Conservation (phyloP, 78 protist species). For the Pigoraptor vietnamica region DNA sequence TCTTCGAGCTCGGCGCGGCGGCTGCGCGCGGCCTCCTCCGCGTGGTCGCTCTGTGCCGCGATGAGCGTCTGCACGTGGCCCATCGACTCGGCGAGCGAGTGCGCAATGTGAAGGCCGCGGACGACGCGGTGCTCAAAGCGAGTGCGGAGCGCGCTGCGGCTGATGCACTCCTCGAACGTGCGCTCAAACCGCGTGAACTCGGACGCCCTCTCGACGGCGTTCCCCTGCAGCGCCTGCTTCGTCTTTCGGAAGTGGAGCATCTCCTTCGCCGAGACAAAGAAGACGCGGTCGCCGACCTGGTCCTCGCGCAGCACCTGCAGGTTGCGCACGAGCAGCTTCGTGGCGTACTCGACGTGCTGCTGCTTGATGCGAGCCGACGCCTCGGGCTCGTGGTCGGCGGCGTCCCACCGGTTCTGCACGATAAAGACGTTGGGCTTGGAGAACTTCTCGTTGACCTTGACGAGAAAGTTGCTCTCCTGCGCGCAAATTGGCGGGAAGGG, state of each 20-base stretch:
- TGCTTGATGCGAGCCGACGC: not conserved
- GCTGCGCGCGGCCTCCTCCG: not conserved
- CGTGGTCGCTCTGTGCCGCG: not conserved
- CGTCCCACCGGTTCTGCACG: conserved; percentile 33
- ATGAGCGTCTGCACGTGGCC: not conserved
- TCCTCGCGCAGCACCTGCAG: not conserved
- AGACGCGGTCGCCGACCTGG: not conserved
- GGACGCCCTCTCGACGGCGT: not conserved
- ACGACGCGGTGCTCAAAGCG: not conserved
- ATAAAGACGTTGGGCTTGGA: conserved; percentile 37
- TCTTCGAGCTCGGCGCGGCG: not conserved
- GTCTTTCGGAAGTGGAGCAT: not conserved
- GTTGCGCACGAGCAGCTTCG: not conserved
- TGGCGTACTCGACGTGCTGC: conserved; percentile 1
- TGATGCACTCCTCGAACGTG: not conserved
- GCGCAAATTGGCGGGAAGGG: no score
- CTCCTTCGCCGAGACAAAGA: not conserved
- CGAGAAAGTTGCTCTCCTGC: conserved; percentile 11
- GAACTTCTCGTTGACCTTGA: conserved; percentile 21
- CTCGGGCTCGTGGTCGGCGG: not conserved
- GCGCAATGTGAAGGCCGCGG: not conserved
- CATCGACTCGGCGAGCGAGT: not conserved
- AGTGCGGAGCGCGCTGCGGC: not conserved
- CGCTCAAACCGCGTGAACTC: not conserved
- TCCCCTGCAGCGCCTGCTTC: not conserved